Evolutionary conservation across 805 yeast species (phyloP).

Genomic region (Clavispora asparagi): DNA sequence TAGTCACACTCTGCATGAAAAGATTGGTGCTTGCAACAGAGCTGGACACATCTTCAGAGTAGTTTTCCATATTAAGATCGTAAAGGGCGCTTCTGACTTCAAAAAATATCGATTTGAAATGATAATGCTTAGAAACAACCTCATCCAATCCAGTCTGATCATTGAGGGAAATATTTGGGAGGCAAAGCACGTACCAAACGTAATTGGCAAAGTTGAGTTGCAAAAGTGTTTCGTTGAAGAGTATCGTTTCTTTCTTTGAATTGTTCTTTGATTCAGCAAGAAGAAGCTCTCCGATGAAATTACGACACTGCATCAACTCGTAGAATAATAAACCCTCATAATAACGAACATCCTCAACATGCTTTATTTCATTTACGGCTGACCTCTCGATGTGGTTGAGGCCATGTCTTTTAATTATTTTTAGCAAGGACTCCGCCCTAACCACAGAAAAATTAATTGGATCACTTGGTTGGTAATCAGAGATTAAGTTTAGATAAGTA

Average conservation of each 20-base stretch:
- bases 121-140: slow-evolving; percentile 22
- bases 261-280: slow-evolving; percentile 5
- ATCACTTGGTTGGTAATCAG: slow-evolving; percentile 29
- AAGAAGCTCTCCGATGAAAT: slow-evolving; percentile 23
- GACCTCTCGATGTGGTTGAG: slow-evolving; percentile 4
- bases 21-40: slow-evolving; percentile 10
- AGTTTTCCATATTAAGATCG: slow-evolving; percentile 23
- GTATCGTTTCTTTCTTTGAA: slow-evolving; percentile 2
- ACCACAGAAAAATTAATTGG: slow-evolving; percentile 35
- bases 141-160: slow-evolving; percentile 16
- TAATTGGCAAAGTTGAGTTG: slow-evolving; percentile 36
- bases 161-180: slow-evolving; percentile 19
- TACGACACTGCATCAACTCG: slow-evolving; percentile 23
- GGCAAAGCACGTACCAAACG: slow-evolving; percentile 25
- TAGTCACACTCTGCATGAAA: slow-evolving; percentile 28
- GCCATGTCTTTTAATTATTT: slow-evolving; percentile 22
- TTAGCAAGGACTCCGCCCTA: slow-evolving; percentile 26
- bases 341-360: slow-evolving; percentile 17
- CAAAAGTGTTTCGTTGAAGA: slow-evolving; percentile 30
- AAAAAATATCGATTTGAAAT: slow-evolving; percentile 22
- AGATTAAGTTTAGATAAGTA: slow-evolving; percentile 25
- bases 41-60: slow-evolving; percentile 18
- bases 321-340: slow-evolving; percentile 29
- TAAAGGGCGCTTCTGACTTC: slow-evolving; percentile 24
- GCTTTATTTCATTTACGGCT: slow-evolving; percentile 1